A percentile compares a stretch with the other conserved stretches of the same genome.
phyloP scores from a whole-genome alignment of 306 rosid genomes.

The Cucumis melo region DNA sequence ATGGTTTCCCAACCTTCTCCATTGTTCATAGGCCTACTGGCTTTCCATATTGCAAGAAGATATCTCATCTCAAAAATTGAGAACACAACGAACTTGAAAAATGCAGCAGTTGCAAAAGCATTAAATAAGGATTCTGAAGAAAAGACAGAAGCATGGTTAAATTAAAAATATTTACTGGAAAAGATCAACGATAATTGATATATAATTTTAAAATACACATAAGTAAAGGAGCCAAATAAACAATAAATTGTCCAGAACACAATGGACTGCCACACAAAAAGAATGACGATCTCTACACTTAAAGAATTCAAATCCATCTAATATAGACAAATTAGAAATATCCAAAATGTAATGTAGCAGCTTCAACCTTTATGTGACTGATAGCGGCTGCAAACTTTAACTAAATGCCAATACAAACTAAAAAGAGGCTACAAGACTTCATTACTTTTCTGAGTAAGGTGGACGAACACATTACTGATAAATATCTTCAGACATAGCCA shows the following conservation, averaged over 20 bases:
- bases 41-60: slow-evolving; percentile 99
- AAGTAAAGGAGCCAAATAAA: neutral
- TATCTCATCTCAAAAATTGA: slow-evolving; percentile 99
- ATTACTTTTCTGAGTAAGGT: neutral
- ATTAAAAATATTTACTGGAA: slow-evolving; percentile 3
- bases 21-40: slow-evolving; percentile 70
- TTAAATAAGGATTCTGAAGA: slow-evolving; percentile 82
- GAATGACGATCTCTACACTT: neutral
- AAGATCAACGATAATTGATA: neutral
- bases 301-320: neutral
- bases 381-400: neutral
- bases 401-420: neutral
- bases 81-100: slow-evolving; percentile 94
- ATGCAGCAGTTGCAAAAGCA: slow-evolving; percentile 99
- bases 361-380: neutral
- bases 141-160: slow-evolving; percentile 10
- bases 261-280: neutral
- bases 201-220: neutral
- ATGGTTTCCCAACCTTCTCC: slow-evolving; percentile 98
- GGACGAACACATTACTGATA: neutral
- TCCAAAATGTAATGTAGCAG: neutral
- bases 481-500: neutral
- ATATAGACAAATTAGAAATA: neutral
- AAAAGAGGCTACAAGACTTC: neutral
- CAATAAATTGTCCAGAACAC: neutral